Evolutionary conservation across 225 moss, liverwort and hornwort genomes (phyloP), one percentile per base, ranked within the genome.

Genomic region (Takakia lepidozioides): DNA sequence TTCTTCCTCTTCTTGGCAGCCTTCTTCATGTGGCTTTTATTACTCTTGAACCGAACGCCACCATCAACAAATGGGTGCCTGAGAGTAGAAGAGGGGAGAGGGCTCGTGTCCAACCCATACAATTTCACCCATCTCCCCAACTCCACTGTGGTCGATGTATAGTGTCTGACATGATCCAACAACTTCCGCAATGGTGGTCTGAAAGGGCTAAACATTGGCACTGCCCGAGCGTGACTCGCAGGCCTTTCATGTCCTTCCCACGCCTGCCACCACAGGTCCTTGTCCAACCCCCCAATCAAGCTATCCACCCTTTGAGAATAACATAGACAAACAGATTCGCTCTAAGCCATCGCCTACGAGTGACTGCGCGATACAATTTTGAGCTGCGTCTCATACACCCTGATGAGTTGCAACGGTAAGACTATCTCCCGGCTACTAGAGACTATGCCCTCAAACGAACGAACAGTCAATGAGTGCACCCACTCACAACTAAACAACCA

Each of bases 1-100:
- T 11, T 7, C 59, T 74, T 80, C 61, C 70, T 74, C 67, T 74
- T 80, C 63, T 61, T 80, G 10, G 74, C 3, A 25, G 29, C 57
- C 44, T 74, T 52, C 64, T 80, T 80, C 53, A 56, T 35, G 25
- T 49, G 60, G 50, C 49, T 37, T 70, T 80, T 74, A 60, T 27
- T 80, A 8, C 53, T 46, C 64, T 80, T 74, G 29, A 35, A 64
- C 41, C 79, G 74, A 15, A 74, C 50, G 34, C 79, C 61, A 47
- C 70, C 67, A 42, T 23, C 37, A 24, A 54, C 27, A 30, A 67
- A 58, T 13, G 66, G 57, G 32, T 42, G 59, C 0, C 13, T 18
- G 27, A 36, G 46, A 44, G 63, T 30, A 7, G 43, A 49, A 23
- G 57, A 24, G 13, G 59, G 51, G 29, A 58, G 48, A 54, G 63